Percentiles rank a stretch among this genome's conserved stretches.
These are phyloP conservation scores for Ceratobasidium papillatum DNA, from an alignment of 1,284 basidiomycete species.

Conservation along the genomic window DNA sequence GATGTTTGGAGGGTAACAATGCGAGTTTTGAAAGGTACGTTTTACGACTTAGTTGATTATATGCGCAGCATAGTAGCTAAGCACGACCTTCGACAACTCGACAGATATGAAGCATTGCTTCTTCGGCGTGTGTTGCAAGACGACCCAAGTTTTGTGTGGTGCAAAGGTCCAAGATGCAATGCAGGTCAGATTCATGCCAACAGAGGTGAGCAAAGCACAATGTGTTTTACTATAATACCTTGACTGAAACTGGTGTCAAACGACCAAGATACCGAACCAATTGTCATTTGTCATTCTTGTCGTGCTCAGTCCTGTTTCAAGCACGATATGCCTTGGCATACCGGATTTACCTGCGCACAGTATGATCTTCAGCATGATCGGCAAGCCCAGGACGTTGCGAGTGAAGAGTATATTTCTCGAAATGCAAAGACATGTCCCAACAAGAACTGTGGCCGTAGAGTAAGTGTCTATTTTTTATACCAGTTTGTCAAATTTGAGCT, in stretches of 20 bases:
- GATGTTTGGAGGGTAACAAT: not conserved
- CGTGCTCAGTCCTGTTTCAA: constrained; percentile 8
- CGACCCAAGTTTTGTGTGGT: constrained; percentile 22
- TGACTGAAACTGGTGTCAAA: not conserved
- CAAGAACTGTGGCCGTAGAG: not conserved
- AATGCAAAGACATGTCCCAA: constrained; percentile 15
- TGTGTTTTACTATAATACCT: not conserved
- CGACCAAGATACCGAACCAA: not conserved
- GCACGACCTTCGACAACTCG: not conserved
- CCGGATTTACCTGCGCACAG: constrained; percentile 29
- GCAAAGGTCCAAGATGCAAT: constrained; percentile 3
- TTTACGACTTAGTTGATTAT: not conserved
- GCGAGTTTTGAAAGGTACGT: constrained; percentile 1
- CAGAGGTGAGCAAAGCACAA: not conserved
- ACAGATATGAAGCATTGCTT: constrained; percentile 11
- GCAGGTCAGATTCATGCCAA: constrained; percentile 1
- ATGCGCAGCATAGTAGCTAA: not conserved
- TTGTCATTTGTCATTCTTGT: constrained; percentile 36
- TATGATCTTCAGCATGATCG: constrained; percentile 9
- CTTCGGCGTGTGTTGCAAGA: not conserved
- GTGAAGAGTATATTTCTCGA: constrained; percentile 10
- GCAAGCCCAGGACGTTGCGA: not conserved
- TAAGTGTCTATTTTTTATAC: not conserved
- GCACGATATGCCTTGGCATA: constrained; percentile 39
- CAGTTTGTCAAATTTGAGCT: not conserved